Conservation (phyloP, 192 early-diverging fungal genomes). For the Umbelopsis sp. region DNA sequence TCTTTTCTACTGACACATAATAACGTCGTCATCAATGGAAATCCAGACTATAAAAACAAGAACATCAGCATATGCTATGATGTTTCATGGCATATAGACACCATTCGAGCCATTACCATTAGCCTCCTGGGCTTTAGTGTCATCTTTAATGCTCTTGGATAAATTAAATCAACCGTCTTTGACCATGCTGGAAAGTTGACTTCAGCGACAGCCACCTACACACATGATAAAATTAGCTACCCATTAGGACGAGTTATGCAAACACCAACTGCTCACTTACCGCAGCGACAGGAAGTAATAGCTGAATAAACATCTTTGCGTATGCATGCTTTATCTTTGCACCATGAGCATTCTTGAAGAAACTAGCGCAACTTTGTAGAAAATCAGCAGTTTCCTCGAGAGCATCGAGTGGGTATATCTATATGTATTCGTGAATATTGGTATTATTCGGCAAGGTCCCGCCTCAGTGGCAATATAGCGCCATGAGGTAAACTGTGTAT, state of each 20-base stretch:
- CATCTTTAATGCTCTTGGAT: constrained; percentile 90
- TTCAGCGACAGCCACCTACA: constrained; percentile 83
- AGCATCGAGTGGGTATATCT: constrained; percentile 91
- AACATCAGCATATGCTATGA: constrained; percentile 4
- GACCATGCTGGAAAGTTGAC: constrained; percentile 94
- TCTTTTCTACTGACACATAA: constrained; percentile 91
- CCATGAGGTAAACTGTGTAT: neutral
- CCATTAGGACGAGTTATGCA: neutral
- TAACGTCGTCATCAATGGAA: constrained; percentile 85
- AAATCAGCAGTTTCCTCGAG: constrained; percentile 97
- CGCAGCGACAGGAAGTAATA: constrained; percentile 88
- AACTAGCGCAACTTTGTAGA: constrained; percentile 84
- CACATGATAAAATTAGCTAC: neutral
- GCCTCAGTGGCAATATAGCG: neutral
- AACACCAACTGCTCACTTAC: constrained; percentile 32
- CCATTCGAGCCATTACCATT: constrained; percentile 32
- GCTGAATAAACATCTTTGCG: constrained; percentile 86
- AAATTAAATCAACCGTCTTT: constrained; percentile 90
- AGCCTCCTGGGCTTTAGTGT: constrained; percentile 81
- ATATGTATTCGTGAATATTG: neutral
- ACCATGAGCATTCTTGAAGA: constrained; percentile 83
- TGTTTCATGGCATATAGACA: neutral
- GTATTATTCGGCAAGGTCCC: neutral
- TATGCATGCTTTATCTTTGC: constrained; percentile 89
- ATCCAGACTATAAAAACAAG: constrained; percentile 60